These are phyloP conservation scores for Ramalina intermedia DNA, from an alignment of 495 filamentous ascomycete genomes.

Conservation along the genomic window DNA sequence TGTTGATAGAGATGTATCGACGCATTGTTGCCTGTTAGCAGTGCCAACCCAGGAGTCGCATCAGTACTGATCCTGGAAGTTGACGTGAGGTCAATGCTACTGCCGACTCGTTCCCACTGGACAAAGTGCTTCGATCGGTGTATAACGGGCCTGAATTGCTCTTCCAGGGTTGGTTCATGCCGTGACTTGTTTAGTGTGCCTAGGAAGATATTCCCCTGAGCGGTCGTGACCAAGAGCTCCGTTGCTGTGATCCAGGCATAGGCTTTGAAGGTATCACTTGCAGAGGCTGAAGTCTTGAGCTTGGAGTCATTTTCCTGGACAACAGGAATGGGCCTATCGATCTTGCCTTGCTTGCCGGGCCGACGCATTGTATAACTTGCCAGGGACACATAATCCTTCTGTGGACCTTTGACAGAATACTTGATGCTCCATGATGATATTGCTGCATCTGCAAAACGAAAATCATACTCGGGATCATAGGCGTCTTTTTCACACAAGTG, in stretches of 20 bases:
- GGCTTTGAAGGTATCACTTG: slow-evolving; percentile 38
- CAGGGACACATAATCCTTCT: slow-evolving; percentile 14
- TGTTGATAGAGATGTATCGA: slow-evolving; percentile 33
- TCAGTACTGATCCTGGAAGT: slow-evolving; percentile 30
- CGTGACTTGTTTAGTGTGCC: slow-evolving; percentile 15
- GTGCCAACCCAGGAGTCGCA: slow-evolving; percentile 20
- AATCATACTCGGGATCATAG: slow-evolving; percentile 14
- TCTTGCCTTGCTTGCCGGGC: no score
- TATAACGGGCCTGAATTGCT: not conserved
- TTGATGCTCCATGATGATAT: slow-evolving; percentile 8
- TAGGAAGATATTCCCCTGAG: slow-evolving; percentile 44
- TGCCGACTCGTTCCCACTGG: slow-evolving; percentile 4
- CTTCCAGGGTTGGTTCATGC: not conserved
- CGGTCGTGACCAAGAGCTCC: slow-evolving; percentile 43
- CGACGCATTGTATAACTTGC: slow-evolving; percentile 3
- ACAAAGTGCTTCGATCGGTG: no score
- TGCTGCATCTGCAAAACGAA: slow-evolving; percentile 4
- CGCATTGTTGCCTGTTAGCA: slow-evolving; percentile 41
- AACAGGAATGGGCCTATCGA: no score
- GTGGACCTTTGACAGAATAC: slow-evolving; percentile 15
- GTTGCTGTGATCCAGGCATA: slow-evolving; percentile 50
- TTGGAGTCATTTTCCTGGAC: not conserved
- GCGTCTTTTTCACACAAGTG: slow-evolving; percentile 18
- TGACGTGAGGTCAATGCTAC: slow-evolving; percentile 21
- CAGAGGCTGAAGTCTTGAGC: slow-evolving; percentile 1